Base-by-base conservation (phyloP, 1,139 yeast genomes). In the Tardiomyces depauwii region DNA sequence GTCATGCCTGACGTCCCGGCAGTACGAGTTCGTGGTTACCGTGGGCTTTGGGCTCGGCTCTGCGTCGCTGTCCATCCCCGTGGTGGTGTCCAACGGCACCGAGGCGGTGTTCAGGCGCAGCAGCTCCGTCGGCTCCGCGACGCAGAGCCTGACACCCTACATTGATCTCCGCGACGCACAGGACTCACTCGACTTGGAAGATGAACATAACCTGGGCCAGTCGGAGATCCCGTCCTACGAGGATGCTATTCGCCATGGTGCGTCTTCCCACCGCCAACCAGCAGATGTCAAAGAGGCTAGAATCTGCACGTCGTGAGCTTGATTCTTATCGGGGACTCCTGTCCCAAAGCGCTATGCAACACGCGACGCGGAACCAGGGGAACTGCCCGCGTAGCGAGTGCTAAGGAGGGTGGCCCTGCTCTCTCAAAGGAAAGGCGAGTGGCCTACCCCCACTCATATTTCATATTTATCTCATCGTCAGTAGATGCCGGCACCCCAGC, bases 1-100 rank as follows among this genome's bases (percentile, higher is more conserved):
- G 46, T 50, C 60, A 2, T 58, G 61, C 40, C 47, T 54, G 16
- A 47, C 54, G 14, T 54, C 60, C 10, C 49, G 61, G 18, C 60
- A 57, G 44, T 58, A 58, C 43, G 56, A 55, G 39, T 32, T 54
- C 18, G 48, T 44, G 11, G 45, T 52, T 7, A 49, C 51, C 16
- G 49, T 55, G 13, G 21, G 43, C 36, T 43, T 54, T 23, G 50
- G 44, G 6, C 19, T 18, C 44, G 36, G 36, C 5, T 30, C 42
- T 3, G 28, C 18, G 32, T 18, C 30, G 19, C 36, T 45, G 41
- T 18, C 23, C 7, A 39, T 49, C 18, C 52, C 52, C 28, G 44
- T 49, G 23, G 25, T 48, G 7, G 51, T 47, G 18, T 40, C 39
- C 13, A 39, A 32, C 18, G 28, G 42, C 18, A 9, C 45, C 30